Evolutionary conservation across 2,329 filamentous ascomycete genomes (phyloP).

Genomic region (Ceratocystis variospora): DNA sequence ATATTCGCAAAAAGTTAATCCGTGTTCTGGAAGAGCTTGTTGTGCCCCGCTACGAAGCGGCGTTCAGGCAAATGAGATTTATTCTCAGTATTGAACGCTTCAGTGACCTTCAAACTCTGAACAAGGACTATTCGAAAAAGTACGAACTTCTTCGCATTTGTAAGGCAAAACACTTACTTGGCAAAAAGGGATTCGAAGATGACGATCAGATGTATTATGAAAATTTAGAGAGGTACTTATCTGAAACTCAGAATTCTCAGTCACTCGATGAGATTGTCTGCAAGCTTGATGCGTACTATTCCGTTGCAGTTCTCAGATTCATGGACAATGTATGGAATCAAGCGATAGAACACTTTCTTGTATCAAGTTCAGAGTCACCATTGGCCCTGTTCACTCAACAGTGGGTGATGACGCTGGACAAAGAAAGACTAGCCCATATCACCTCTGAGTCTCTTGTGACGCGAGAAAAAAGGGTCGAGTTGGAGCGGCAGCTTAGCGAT

Average conservation of each 20-base stretch:
- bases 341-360: slow-evolving; percentile 23
- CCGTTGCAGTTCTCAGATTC: slow-evolving; percentile 25
- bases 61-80: slow-evolving; percentile 22
- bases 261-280: slow-evolving; percentile 25
- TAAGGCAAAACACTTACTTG: slow-evolving; percentile 16
- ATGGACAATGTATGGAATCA: slow-evolving; percentile 28
- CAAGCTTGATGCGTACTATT: slow-evolving; percentile 27
- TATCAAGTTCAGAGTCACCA: slow-evolving; percentile 23
- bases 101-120: slow-evolving; percentile 25
- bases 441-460: slow-evolving; percentile 25
- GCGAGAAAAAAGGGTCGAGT: slow-evolving; percentile 29
- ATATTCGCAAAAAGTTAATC: slow-evolving; percentile 21
- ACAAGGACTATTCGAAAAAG: slow-evolving; percentile 12
- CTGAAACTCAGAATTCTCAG: slow-evolving; percentile 17
- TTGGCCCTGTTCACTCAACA: slow-evolving; percentile 25
- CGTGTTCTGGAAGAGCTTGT: slow-evolving; percentile 21
- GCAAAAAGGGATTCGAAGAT: too few relatives aligned
- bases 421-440: slow-evolving; percentile 22
- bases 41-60: slow-evolving; percentile 22
- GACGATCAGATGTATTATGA: too few relatives aligned
- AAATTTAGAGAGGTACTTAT: accelerated
- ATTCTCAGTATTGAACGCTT: slow-evolving; percentile 24
- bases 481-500: slow-evolving; percentile 25
- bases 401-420: slow-evolving; percentile 24
- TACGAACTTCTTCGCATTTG: neutral